Evolutionary conservation across 108 stramenopile genomes (phyloP), one percentile per base, ranked within the genome.

Genomic region (Stephanodiscus triporus): DNA sequence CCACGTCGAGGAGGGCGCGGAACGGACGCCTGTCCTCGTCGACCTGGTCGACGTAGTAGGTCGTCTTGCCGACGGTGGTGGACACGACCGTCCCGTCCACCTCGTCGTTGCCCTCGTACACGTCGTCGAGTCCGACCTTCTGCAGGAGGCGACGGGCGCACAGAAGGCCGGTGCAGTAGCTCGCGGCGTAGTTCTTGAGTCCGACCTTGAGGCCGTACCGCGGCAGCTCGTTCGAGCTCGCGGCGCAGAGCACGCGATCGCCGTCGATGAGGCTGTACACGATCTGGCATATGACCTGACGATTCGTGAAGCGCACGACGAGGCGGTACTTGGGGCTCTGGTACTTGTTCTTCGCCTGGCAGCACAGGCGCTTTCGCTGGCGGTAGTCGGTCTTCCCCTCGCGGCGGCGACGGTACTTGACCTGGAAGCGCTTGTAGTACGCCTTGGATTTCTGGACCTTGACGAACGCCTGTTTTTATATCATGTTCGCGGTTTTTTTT

Each of bases 301-400:
- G 74, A 88, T 96, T 96, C 78, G 96, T 90, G 91, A 97, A 94
- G 54, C 98, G 94, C 30, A 98, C 98, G 43, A 99, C 97, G 47
- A 99, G 85, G 68, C 99, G 91, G 88, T 99, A 98, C 89, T 99
- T 99, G 73, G 96, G 97, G 26, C 93, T 83, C 75, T 97, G 94
- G 96, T 99, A 99, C 91, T 99, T 99, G 96, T 98, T 98, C 97
- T 99, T 99, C 74, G 95, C 97, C 75, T 99, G 96, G 72, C 89
- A 86, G 72, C 95, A 94, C 13, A 99, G 85, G 64, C 96, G 88
- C 87, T 97, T 96, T 68, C 99, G 97, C 72, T 97, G 97, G 77
- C 97, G 96, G 96, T 99, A 99, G 87, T 99, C 99, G 58, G 99
- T 99, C 86, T 94, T 94, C 68, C 98, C 99, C 86, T 98, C 98